These are phyloP conservation scores for Fusarium sp. DNA, from an alignment of 2,329 filamentous ascomycete genomes.

Conservation along the genomic window DNA sequence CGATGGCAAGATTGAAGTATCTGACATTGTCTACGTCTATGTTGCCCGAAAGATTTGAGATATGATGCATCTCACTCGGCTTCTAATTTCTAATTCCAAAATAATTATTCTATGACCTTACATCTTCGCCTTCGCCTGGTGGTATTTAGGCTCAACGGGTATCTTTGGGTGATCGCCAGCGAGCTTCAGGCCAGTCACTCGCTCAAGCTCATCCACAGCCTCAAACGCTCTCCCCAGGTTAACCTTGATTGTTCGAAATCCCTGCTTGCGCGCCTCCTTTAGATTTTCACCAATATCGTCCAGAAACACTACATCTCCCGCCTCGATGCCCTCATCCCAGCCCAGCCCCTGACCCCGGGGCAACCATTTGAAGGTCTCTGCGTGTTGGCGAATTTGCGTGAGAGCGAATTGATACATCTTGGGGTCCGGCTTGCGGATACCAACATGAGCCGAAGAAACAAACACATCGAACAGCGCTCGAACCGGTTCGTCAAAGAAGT, in stretches of 20 bases:
- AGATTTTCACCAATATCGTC: conserved; percentile 97
- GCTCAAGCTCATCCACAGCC: conserved; percentile 85
- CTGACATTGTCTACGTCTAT: conserved; percentile 46
- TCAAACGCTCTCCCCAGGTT: conserved; percentile 79
- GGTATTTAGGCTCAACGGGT: conserved; percentile 53
- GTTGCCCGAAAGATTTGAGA: conserved; percentile 37
- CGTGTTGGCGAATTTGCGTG: conserved; percentile 70
- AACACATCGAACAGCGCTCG: conserved; percentile 84
- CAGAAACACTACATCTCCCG: conserved; percentile 82
- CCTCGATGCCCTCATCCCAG: conserved; percentile 62
- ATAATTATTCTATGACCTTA: conserved; percentile 4
- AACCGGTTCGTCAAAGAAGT: conserved; percentile 66
- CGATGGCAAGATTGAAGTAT: conserved; percentile 43
- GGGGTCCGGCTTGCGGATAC: conserved; percentile 87
- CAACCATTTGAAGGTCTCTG: conserved; percentile 60
- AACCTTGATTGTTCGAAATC: conserved; percentile 88
- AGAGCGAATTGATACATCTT: conserved; percentile 83
- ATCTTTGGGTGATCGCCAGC: conserved; percentile 65
- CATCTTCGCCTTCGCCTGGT: conserved; percentile 55
- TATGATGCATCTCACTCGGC: no score
- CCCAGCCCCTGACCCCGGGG: conserved; percentile 52
- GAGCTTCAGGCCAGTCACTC: conserved; percentile 74
- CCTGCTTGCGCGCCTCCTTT: conserved; percentile 78
- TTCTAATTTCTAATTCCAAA: background rate
- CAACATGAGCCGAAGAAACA: conserved; percentile 85